phyloP scores from a whole-genome alignment of 2,329 filamentous ascomycete species.

The Cytospora leucostoma region DNA sequence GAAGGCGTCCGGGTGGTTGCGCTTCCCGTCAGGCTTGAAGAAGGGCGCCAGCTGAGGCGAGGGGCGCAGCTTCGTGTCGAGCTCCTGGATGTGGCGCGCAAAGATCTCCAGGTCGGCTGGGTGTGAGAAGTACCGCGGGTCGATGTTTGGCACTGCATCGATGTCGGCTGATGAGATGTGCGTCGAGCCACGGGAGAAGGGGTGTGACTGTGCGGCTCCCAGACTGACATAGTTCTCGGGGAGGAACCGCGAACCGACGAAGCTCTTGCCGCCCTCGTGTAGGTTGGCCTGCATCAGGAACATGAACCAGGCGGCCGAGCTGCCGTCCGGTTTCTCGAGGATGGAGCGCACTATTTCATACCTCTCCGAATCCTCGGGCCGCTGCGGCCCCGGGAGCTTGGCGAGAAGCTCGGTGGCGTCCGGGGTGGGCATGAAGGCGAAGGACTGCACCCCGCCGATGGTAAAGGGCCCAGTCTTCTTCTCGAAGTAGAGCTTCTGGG shows the following conservation, averaged over 20 bases:
- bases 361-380: conserved; percentile 18
- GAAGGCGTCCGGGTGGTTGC: conserved; percentile 36
- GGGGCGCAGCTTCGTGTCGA: conserved; percentile 31
- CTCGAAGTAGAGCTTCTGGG: conserved; percentile 29
- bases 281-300: conserved; percentile 32
- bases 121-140: conserved; percentile 53
- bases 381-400: conserved; percentile 4
- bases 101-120: conserved; percentile 53
- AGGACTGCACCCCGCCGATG: conserved; percentile 27
- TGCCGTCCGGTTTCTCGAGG: conserved; percentile 27
- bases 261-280: conserved; percentile 29
- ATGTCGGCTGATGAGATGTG: conserved; percentile 50
- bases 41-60: conserved; percentile 36
- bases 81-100: conserved; percentile 36
- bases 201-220: conserved; percentile 40
- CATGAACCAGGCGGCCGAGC: conserved; percentile 31
- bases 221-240: conserved; percentile 30
- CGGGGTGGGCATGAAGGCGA: conserved; percentile 32
- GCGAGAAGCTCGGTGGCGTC: conserved; percentile 26
- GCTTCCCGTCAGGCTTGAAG: conserved; percentile 39
- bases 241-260: conserved; percentile 27
- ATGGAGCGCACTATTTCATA: conserved; percentile 28
- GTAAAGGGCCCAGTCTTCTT: conserved; percentile 32
- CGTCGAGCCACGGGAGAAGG: conserved; percentile 53
- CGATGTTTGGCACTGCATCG: conserved; percentile 48